Percentiles rank a stretch among this genome's conserved stretches.
These are phyloP conservation scores for Phlebopus sp. DNA, from an alignment of 1,284 basidiomycete genomes.

Conservation along the genomic window DNA sequence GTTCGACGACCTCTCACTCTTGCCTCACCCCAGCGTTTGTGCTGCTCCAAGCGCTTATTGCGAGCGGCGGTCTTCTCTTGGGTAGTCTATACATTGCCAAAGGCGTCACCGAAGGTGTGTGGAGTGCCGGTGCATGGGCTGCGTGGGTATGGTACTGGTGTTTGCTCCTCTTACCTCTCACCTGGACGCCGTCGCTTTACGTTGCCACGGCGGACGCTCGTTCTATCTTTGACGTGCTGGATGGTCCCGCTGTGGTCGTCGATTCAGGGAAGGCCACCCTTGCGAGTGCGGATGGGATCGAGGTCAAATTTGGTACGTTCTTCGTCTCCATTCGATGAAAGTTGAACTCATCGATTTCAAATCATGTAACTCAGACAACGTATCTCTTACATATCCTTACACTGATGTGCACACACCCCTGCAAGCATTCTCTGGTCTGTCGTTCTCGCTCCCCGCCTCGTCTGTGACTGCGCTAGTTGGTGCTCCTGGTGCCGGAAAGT, in stretches of 20 bases:
- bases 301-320: conserved; percentile 77
- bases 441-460: conserved; percentile 81
- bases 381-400: conserved; percentile 81
- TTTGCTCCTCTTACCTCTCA: conserved; percentile 24
- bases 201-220: conserved; percentile 12
- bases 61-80: conserved; percentile 71
- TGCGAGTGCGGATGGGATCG: conserved; percentile 69
- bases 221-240: conserved; percentile 63
- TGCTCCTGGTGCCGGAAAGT: conserved; percentile 79
- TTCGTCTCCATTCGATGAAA: not conserved
- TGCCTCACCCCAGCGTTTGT: conserved; percentile 49
- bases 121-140: conserved; percentile 29
- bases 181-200: conserved; percentile 22
- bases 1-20: conserved; percentile 9
- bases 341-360: conserved; percentile 2
- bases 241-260: conserved; percentile 78
- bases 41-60: conserved; percentile 77
- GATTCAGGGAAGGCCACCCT: conserved; percentile 76
- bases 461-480: conserved; percentile 82
- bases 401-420: conserved; percentile 61
- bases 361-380: conserved; percentile 53
- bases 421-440: conserved; percentile 68
- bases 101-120: conserved; percentile 28
- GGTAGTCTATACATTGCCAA: conserved; percentile 48
- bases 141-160: conserved; percentile 33